Base-by-base conservation (phyloP, 2,329 filamentous ascomycete species). In the Talaromyces sp. region DNA sequence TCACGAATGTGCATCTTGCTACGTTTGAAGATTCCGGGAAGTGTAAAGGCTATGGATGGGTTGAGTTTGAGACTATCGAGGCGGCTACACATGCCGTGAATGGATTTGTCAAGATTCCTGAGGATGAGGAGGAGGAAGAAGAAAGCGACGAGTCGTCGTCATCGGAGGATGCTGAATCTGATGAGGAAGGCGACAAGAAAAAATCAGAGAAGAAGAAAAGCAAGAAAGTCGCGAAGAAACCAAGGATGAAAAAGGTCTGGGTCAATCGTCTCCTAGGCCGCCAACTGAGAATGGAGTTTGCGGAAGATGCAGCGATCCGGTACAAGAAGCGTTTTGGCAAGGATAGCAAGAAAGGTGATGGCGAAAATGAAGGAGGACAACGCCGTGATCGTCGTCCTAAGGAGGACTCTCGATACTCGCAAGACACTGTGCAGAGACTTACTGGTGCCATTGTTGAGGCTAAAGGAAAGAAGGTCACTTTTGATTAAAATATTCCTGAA, bases 21-120 rank as follows among this genome's bases (percentile, higher is more conserved):
- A 97, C 93, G 0, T 99, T 99, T 74, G 92, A 98, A 78, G 96
- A 99, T 77, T 90, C 90, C 22, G 95, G 95, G 50, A 99, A 98
- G 81, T 99, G 95, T 83, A 98, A 98, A 81, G 96, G 95, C 19
- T 99, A 90, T 79, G 95, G 90, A 6, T 99, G 95, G 93, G 88
- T 99, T 67, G 91, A 91, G 67, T 99, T 98, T 78, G 89, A 89
- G 74, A 88, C 93, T 60, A 74, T 93, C 11, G 88, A 91, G 64
- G 86, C 90, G 0, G 92, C 92, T 0, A 86, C 89, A 59, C 85
- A 85, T 72, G 91, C 91, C 3, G 92, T 96, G 69, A 89, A 88
- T 74, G 94, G 94, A 0, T 97, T 90, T 72, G 85, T 92, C 67
- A 87, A 88, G 79, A 84, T 93, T 39, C 71, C 78, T 61, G 77